These are phyloP conservation scores for Crucibulum laeve DNA, from an alignment of 768 basidiomycete genomes.

Conservation along the genomic window DNA sequence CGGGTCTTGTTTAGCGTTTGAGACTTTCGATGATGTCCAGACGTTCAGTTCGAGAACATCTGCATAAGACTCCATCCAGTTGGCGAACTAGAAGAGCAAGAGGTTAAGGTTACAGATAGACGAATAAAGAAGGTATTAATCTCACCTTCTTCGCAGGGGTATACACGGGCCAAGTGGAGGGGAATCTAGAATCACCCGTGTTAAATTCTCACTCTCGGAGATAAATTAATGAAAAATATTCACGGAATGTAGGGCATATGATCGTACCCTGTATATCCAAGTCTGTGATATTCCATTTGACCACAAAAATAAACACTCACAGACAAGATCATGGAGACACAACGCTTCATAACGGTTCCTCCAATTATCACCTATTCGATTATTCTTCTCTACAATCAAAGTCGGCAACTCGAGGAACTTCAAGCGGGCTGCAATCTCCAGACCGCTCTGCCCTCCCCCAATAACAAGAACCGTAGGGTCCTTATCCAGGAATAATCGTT, in stretches of 20 bases:
- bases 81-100: slow-evolving; percentile 39
- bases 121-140: neutral
- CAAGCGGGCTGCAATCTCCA: slow-evolving; percentile 63
- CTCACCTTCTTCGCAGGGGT: slow-evolving; percentile 48
- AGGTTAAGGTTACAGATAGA: neutral
- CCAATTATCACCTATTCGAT: slow-evolving; percentile 62
- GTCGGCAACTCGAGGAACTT: slow-evolving; percentile 51
- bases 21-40: slow-evolving; percentile 47
- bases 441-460: slow-evolving; percentile 65
- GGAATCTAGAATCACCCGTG: slow-evolving; percentile 35
- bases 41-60: slow-evolving; percentile 57
- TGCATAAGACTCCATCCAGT: slow-evolving; percentile 66
- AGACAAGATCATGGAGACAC: slow-evolving; percentile 64
- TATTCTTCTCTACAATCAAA: slow-evolving; percentile 64
- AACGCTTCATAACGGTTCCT: slow-evolving; percentile 61
- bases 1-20: slow-evolving; percentile 27
- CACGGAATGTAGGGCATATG: slow-evolving; percentile 62
- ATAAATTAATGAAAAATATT: slow-evolving; percentile 13
- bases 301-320: slow-evolving; percentile 32
- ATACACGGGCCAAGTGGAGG: slow-evolving; percentile 54
- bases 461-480: slow-evolving; percentile 59
- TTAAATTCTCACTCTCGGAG: neutral
- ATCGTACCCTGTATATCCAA: slow-evolving; percentile 35
- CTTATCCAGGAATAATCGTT: slow-evolving; percentile 39
- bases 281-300: neutral